Evolutionary conservation across 306 rosid species (phyloP).

Genomic region (Medicago lupulina): DNA sequence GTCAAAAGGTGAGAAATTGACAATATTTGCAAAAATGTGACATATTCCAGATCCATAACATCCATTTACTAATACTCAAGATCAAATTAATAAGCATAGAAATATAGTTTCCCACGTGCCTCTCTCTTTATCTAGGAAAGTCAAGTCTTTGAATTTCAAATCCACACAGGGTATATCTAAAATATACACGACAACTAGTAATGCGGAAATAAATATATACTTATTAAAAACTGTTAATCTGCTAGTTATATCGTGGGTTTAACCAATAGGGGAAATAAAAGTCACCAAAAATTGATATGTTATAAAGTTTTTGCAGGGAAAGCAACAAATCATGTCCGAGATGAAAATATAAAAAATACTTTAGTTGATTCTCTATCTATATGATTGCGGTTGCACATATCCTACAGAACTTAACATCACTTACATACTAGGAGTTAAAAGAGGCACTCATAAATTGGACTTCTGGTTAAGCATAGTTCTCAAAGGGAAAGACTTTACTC

Average conservation of each 20-base stretch:
- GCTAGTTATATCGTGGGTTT: background rate
- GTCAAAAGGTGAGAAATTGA: constrained; percentile 9
- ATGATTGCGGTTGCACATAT: background rate
- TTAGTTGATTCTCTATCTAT: constrained; percentile 15
- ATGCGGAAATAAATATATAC: background rate
- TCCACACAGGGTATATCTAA: background rate
- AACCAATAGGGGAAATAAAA: background rate
- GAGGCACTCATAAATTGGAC: constrained; percentile 9
- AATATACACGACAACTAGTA: constrained; percentile 8
- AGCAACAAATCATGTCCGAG: constrained; percentile 27
- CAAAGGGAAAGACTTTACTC: constrained; percentile 7
- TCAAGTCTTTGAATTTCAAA: constrained; percentile 6
- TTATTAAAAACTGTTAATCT: constrained; percentile 6
- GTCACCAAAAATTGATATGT: constrained; percentile 16
- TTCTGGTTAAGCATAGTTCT: constrained; percentile 26
- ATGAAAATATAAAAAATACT: background rate
- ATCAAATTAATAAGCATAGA: constrained; percentile 3
- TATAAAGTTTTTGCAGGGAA: constrained; percentile 22
- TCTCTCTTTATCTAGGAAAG: constrained; percentile 19
- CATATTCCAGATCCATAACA: background rate
- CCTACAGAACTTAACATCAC: constrained; percentile 1
- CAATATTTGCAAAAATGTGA: constrained; percentile 4
- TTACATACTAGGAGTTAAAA: constrained; percentile 15
- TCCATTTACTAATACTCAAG: background rate
- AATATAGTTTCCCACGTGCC: constrained; percentile 11